Percentiles rank a stretch among this genome's conserved stretches.
Conservation (phyloP, 2,329 filamentous ascomycete species). For the Mycocentrospora acerina region DNA sequence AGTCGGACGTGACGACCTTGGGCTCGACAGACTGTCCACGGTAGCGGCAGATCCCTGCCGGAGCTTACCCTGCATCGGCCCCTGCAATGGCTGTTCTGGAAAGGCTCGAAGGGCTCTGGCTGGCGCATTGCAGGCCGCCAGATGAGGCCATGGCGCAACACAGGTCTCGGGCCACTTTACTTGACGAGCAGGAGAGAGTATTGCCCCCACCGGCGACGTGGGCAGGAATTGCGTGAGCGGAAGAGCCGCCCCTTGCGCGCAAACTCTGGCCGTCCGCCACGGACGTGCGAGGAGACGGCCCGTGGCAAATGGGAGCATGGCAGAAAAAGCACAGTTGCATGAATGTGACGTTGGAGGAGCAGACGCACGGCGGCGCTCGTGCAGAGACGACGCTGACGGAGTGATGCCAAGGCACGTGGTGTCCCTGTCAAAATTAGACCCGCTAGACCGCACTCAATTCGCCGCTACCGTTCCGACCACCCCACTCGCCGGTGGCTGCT, state of each 20-base stretch:
- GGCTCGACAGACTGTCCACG: conserved; percentile 1
- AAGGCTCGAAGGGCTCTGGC: conserved; percentile 22
- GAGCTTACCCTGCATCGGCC: conserved; percentile 19
- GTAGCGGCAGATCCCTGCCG: conserved; percentile 17
- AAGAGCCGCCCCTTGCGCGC: conserved; percentile 12
- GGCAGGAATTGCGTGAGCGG: conserved; percentile 11
- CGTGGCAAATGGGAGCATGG: conserved; percentile 16
- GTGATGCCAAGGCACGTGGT: conserved; percentile 23
- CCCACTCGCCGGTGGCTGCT: no score
- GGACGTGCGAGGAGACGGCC: conserved; percentile 11
- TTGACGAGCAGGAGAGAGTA: conserved; percentile 10
- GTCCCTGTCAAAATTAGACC: conserved; percentile 20
- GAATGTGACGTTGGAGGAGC: conserved; percentile 22
- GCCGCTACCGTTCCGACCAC: conserved; percentile 6
- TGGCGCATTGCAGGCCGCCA: conserved; percentile 17
- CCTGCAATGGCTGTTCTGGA: conserved; percentile 23
- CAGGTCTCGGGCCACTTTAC: conserved; percentile 27
- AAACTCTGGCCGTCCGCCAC: conserved; percentile 7
- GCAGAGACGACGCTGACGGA: conserved; percentile 9
- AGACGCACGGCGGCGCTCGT: neutral
- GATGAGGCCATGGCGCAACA: conserved; percentile 16
- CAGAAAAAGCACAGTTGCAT: conserved; percentile 11
- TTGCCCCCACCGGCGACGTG: conserved; percentile 14
- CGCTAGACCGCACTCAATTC: conserved; percentile 6
- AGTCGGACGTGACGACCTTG: no score